Base-by-base conservation (phyloP, 179 eudicot genomes). In the Sideroxylon spinosum region DNA sequence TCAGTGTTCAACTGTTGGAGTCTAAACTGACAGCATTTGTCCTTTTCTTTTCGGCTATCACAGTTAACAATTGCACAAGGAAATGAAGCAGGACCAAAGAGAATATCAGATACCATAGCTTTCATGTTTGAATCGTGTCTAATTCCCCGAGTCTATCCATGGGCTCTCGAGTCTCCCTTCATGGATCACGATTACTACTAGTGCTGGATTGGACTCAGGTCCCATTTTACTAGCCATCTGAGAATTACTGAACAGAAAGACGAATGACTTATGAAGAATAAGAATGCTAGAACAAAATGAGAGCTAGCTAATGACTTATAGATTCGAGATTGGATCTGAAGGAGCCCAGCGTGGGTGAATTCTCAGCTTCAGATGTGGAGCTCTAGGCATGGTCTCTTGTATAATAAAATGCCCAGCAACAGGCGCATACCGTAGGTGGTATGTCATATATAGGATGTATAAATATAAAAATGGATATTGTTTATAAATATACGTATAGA, bases 81-180 rank as follows among this genome's bases (percentile, higher is more conserved):
- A 77, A 89, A 88, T 68, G 90, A 89, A 22, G 89, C 85, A 68
- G 92, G 85, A 23, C 98, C 98, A 13, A 81, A 78, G 50, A 93
- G 84, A 86, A 89, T 95, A 13, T 83, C 83, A 0, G 85, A 86
- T 73, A 93, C 98, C 52, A 86, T 95, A 93, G 98, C 98, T 44
- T 95, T 95, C 87, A 95, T 95, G 98, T 95, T 95, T 63, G 98
- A 95, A 75, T 93, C 98, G 12, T 90, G 95, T 82, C 87, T 95
- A 44, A 93, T 95, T 48, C 95, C 98, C n/a, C 90, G 98, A 77
- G 88, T 93, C 62, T 95, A 98, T 74, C 83, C 84, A 0, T 95
- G 98, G 98, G 97, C 98, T 20, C 88, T 91, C 8, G 91, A 93
- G 56, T 91, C 98, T 80, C 97, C 95, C 37, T 81, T 79, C 63